phyloP scores from a whole-genome alignment of 1,284 basidiomycete species.

The Papiliotrema terrestris region DNA sequence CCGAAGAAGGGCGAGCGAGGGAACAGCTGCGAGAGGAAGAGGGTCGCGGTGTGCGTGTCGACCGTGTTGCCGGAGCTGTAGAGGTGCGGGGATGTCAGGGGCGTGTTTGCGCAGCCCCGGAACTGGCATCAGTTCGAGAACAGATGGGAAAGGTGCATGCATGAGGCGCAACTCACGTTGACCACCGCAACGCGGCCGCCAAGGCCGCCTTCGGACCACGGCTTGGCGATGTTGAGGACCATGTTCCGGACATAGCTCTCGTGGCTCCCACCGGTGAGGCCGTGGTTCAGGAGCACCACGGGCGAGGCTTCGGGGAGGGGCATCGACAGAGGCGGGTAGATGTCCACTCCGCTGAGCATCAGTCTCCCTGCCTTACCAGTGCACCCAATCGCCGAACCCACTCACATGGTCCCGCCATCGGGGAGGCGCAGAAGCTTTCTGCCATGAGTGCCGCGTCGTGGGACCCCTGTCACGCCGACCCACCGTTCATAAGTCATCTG shows the following conservation, averaged over 20 bases:
- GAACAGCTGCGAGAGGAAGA: constrained; percentile 69
- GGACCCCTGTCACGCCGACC: constrained; percentile 53
- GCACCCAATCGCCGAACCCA: background rate
- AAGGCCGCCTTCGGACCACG: constrained; percentile 69
- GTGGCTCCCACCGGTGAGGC: constrained; percentile 82
- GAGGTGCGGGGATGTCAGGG: constrained; percentile 65
- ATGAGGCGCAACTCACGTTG: constrained; percentile 52
- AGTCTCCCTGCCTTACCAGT: background rate
- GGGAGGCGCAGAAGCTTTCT: constrained; percentile 60
- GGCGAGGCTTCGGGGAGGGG: constrained; percentile 63
- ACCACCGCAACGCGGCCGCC: constrained; percentile 84
- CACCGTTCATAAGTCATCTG: constrained; percentile 67
- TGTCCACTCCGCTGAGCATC: constrained; percentile 52
- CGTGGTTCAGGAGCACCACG: constrained; percentile 73
- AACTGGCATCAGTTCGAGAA: constrained; percentile 53
- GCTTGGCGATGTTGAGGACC: constrained; percentile 61
- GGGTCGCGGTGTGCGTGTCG: constrained; percentile 76
- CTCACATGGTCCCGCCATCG: constrained; percentile 68
- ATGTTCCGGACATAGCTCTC: constrained; percentile 84
- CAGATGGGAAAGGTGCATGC: background rate
- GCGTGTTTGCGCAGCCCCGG: constrained; percentile 87
- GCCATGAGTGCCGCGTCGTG: constrained; percentile 42
- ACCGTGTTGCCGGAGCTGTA: constrained; percentile 79
- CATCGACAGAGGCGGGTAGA: constrained; percentile 50
- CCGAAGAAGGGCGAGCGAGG: constrained; percentile 80